These are phyloP conservation scores for Petunia axillaris DNA, from an alignment of 257 asterid genomes.

Conservation along the genomic window DNA sequence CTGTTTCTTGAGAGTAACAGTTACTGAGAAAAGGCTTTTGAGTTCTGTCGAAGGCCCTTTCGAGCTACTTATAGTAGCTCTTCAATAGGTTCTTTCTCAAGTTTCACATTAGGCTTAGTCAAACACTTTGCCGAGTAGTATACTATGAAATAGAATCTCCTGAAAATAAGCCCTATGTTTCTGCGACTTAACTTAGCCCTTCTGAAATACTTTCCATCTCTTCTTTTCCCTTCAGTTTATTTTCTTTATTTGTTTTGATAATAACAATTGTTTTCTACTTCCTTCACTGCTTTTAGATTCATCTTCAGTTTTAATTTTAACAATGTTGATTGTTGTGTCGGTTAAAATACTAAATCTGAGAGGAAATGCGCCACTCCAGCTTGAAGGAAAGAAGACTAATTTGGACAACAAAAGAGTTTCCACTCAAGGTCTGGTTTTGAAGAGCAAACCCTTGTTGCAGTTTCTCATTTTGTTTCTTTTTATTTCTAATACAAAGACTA, in stretches of 20 bases:
- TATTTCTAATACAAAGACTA: neutral
- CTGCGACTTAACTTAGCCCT: neutral
- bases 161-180: no score
- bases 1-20: no score
- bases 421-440: neutral
- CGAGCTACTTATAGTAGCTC: neutral
- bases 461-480: neutral
- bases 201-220: neutral
- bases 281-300: neutral
- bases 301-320: neutral
- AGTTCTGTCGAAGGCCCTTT: neutral
- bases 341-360: neutral
- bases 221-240: neutral
- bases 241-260: neutral
- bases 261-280: neutral
- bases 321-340: neutral
- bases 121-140: neutral
- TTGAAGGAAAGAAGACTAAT: neutral
- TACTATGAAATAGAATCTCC: neutral
- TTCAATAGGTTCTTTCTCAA: neutral
- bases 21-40: no score
- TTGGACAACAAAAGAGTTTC: neutral
- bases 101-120: neutral
- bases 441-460: neutral
- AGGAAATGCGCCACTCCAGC: neutral